Base-by-base conservation (phyloP, 2,329 filamentous ascomycete species). In the Cladosporium phlei region DNA sequence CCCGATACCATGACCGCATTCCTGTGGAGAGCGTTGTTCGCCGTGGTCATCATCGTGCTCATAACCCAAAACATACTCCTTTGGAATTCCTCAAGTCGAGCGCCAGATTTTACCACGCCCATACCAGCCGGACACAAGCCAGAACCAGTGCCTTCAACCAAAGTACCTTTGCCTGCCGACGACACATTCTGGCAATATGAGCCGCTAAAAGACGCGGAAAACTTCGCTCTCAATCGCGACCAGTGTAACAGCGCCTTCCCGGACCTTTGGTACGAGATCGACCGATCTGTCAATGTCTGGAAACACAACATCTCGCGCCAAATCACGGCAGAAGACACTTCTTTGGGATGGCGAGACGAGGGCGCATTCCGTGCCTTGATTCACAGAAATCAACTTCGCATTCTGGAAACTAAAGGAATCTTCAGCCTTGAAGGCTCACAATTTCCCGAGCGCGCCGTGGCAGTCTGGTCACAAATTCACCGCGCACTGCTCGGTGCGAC, bases 391-490 rank as follows among this genome's bases (percentile, higher is more conserved):
- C 55, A 62, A 37, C 49, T 61, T 6, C 56, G 60, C 27, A 55
- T 61, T 19, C 42, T 59, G 8, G 53, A 59, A 24, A 48, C 59
- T 10, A 54, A 46, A 46, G 58, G 40, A 37, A 52, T 58, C 27
- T 58, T 55, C 2, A 55, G 59, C 35, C 59, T 53, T 32, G 57
- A 53, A 29, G 42, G 25, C 8, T 45, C 42, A 22, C 42, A 45
- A 16, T 55, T 57, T 28, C 49, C 54, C 3, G 42, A 52, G 12
- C 51, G 59, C 12, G 45, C 52, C 3, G 20, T 61, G 20, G 70
- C 70, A 3, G 71, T 69, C 0, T 59, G 76, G 10, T 64, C 70
- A 47, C 64, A 71, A 5, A 60, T 76, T n/a, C 63, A 76, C 47
- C 70, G 72, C n/a, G 72, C 74, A 3, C 25, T 45, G 12, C 32